phyloP scores from a whole-genome alignment of 2,329 filamentous ascomycete genomes.

The Exophiala viscosa region DNA sequence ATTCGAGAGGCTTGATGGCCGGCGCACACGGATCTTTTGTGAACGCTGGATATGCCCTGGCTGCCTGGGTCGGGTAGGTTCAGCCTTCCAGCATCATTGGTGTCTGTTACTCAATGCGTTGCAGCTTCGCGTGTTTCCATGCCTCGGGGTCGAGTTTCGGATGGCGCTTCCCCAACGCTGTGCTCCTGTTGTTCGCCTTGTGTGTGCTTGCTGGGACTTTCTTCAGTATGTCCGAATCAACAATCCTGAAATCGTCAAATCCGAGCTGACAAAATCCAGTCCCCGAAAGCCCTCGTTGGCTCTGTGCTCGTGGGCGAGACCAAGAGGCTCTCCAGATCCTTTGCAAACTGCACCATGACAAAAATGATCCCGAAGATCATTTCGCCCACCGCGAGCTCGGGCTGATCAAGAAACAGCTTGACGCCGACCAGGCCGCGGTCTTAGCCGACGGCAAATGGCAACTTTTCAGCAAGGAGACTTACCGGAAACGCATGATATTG shows the following conservation, averaged over 20 bases:
- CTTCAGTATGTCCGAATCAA: slow-evolving; percentile 1
- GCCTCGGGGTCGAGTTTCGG: slow-evolving; percentile 4
- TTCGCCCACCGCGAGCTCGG: slow-evolving; percentile 10
- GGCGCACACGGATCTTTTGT: slow-evolving; percentile 36
- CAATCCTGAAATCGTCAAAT: not conserved
- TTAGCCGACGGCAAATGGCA: slow-evolving; percentile 10
- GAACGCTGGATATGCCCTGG: slow-evolving; percentile 37
- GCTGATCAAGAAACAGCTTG: slow-evolving; percentile 8
- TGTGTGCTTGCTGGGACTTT: slow-evolving; percentile 9
- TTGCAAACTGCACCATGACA: slow-evolving; percentile 8
- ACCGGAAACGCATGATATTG: slow-evolving; percentile 10
- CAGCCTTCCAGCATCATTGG: not conserved
- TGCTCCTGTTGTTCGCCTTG: slow-evolving; percentile 3
- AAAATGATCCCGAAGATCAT: slow-evolving; percentile 4
- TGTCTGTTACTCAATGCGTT: not conserved
- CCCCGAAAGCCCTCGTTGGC: slow-evolving; percentile 16
- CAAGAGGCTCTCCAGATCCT: slow-evolving; percentile 7
- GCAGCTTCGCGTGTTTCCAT: slow-evolving; percentile 8
- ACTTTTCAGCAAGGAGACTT: slow-evolving; percentile 8
- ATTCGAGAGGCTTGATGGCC: slow-evolving; percentile 31
- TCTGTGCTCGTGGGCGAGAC: slow-evolving; percentile 4
- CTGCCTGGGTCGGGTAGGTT: slow-evolving; percentile 41
- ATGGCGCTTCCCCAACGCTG: slow-evolving; percentile 14
- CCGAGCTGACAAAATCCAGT: not conserved
- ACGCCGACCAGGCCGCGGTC: not conserved